Evolutionary conservation across 78 protist species (phyloP), one percentile per base, ranked within the genome.

Genomic region (Salpingoeca rosetta): DNA sequence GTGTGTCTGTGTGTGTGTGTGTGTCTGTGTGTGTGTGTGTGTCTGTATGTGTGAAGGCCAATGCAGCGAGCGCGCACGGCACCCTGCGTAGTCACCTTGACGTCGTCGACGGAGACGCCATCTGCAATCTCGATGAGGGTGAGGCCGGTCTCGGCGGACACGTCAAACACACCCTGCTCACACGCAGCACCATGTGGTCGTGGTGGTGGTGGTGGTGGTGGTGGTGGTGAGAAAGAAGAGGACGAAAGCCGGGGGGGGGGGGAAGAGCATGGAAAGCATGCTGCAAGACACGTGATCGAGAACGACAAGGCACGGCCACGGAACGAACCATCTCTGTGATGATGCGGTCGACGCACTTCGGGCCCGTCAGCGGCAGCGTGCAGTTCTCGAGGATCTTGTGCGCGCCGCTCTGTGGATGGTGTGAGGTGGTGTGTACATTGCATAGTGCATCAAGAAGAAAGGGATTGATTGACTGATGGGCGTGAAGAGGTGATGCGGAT

Each of bases 321-420:
- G 1, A 2, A 40, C 45, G 0, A 28, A 86, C 92, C 88, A 86
- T 44, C 44, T 97, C 99, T 2, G 99, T 95, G 85, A 97, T 94
- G 84, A 97, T 91, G 65, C 95, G 82, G 44, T 92, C 86, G 51
- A 95, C 98, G 84, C 86, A 78, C 37, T 84, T 41, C 82, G 44
- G 81, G 37, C 98, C 99, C 7, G 99, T 97, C 72, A 94, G 84
- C 80, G 99, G 99, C 31, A 97, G 91, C 11, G 91, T 77, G 88
- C 99, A 97, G 24, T 40, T 17, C 45, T 87, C 40, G 65, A 97
- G 84, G 39, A 97, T 91, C 92, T 97, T 97, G 83, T 88, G 93
- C 22, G 82, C 44, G 0, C 99, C 98, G 40, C 88, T 80, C 40
- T 56, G 36, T 51, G 65, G 31, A 51, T 7, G 65, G n/a, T n/a